Evolutionary conservation across 345 rosid genomes (phyloP), one percentile per base, ranked within the genome.

Genomic region (Populus davidiana): DNA sequence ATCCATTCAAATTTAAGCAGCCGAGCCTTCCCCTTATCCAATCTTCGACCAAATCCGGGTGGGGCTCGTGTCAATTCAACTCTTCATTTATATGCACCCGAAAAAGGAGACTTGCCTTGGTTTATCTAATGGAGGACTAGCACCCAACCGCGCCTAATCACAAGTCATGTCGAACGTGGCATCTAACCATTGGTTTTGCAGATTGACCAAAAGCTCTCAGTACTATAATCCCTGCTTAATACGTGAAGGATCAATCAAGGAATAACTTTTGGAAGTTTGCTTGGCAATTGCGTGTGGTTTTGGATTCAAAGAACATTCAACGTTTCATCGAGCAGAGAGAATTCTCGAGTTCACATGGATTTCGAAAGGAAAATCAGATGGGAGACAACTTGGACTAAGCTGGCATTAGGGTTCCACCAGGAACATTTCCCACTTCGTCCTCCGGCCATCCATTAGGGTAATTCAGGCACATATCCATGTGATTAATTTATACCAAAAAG

Each of bases 241-340:
- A 13, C 69, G 62, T 14, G 62, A 13, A 70, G 68, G 47, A 73
- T 77, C 23, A n/a, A 75, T 36, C 33, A 41, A 69, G 16, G 31
- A 39, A 6, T 36, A 10, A 43, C 12, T 10, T 69, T 41, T 39
- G 39, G 18, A 8, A 3, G 63, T 12, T 27, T 6, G 39, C 9
- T 39, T 6, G 54, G 43, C 67, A 54, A 38, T 77, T 70, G 79
- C 69, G 69, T 70, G 74, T 59, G 74, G 43, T 8, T 31, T 43
- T 29, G 29, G 16, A 59, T 59, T 23, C 29, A 59, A 23, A 59
- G 29, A 11, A 59, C 27, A 23, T 10, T 23, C 64, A 59, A 59
- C 29, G 25, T 21, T 20, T 43, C 47, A 43, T 43, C 47, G 47
- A 43, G 47, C 47, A 4, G 1, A 43, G 3, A 43, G 10, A 3